Conservation (phyloP, 495 filamentous ascomycete species). For the Daldinia grandis region DNA sequence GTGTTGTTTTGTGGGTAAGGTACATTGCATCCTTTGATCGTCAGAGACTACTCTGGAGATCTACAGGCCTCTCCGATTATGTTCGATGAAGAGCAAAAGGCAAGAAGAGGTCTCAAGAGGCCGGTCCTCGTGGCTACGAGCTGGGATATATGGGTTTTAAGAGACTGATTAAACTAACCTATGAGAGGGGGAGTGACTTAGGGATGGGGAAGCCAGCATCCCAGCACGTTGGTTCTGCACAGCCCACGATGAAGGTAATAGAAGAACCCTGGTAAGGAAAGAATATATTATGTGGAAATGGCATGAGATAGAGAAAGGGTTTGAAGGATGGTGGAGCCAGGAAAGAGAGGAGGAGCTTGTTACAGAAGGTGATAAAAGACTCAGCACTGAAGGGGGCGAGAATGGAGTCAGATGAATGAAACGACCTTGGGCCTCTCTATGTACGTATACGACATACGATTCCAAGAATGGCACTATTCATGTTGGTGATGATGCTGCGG, state of each 20-base stretch:
- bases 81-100: conserved; percentile 14
- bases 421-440: conserved; percentile 23
- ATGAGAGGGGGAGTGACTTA: conserved; percentile 47
- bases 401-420: conserved; percentile 26
- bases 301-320: conserved; percentile 23
- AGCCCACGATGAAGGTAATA: conserved; percentile 40
- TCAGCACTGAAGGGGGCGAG: conserved; percentile 11
- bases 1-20: conserved; percentile 29
- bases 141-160: conserved; percentile 41
- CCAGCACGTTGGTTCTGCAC: conserved; percentile 46
- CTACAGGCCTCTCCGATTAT: conserved; percentile 29
- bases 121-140: conserved; percentile 26
- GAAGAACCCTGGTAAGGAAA: conserved; percentile 28
- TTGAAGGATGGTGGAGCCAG: conserved; percentile 33
- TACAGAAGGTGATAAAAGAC: conserved; percentile 26
- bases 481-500: not conserved
- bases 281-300: conserved; percentile 38
- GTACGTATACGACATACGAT: conserved; percentile 17
- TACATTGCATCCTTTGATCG: conserved; percentile 32
- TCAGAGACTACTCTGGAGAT: conserved; percentile 24
- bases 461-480: conserved; percentile 15
- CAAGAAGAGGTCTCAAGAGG: conserved; percentile 24
- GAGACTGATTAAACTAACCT: conserved; percentile 42
- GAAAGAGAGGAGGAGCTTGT: conserved; percentile 32
- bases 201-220: conserved; percentile 52